phyloP scores from a whole-genome alignment of 2,329 filamentous ascomycete genomes.

The Calonectria crousiana region DNA sequence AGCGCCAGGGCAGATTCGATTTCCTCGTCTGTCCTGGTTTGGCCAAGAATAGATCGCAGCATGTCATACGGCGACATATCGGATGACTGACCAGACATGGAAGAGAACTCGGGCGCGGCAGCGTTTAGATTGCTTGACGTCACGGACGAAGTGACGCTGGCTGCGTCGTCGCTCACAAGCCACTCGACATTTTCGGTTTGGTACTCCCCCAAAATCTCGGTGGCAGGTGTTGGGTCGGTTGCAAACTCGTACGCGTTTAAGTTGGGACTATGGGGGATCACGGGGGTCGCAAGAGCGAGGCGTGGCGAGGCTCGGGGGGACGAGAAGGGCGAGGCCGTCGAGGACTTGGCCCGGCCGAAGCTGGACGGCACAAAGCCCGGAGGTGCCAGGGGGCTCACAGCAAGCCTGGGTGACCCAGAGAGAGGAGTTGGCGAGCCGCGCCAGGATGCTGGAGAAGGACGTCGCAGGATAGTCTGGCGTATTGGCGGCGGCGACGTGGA shows the following conservation, averaged over 20 bases:
- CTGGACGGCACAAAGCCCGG: slow-evolving; percentile 85
- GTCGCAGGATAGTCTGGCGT: slow-evolving; percentile 89
- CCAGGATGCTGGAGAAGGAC: slow-evolving; percentile 94
- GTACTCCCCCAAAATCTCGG: slow-evolving; percentile 90
- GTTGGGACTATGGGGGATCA: slow-evolving; percentile 92
- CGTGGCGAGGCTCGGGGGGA: slow-evolving; percentile 94
- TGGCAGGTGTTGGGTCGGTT: slow-evolving; percentile 82
- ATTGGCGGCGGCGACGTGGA: slow-evolving; percentile 84
- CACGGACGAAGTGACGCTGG: slow-evolving; percentile 81
- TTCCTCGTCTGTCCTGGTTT: slow-evolving; percentile 91
- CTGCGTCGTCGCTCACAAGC: slow-evolving; percentile 90
- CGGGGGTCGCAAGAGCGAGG: slow-evolving; percentile 88
- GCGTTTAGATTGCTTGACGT: slow-evolving; percentile 80
- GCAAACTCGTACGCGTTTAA: slow-evolving; percentile 95
- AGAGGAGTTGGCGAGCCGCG: slow-evolving; percentile 85
- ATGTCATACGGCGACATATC: slow-evolving; percentile 99
- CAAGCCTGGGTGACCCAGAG: slow-evolving; percentile 84
- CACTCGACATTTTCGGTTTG: slow-evolving; percentile 97
- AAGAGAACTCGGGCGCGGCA: slow-evolving; percentile 82
- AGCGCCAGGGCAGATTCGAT: slow-evolving; percentile 90
- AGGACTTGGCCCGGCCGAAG: slow-evolving; percentile 81
- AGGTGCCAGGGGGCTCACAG: slow-evolving; percentile 85
- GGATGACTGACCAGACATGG: slow-evolving; percentile 71
- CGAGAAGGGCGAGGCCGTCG: slow-evolving; percentile 88
- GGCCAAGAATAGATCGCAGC: slow-evolving; percentile 92